Evolutionary conservation across 2,329 filamentous ascomycete species (phyloP), one percentile per base, ranked within the genome.

Genomic region (Calonectria hongkongensis): DNA sequence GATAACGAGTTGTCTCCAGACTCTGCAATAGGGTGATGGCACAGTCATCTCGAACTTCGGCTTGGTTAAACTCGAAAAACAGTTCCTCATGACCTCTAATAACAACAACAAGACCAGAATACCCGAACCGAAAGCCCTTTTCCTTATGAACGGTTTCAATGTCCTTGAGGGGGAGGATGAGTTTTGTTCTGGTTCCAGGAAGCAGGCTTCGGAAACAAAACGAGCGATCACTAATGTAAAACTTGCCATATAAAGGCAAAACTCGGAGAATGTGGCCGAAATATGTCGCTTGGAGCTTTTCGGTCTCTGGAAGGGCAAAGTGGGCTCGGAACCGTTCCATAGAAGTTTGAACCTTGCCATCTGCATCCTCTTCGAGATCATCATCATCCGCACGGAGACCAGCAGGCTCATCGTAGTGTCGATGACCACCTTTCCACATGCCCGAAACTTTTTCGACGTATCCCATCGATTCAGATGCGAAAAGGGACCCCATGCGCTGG

Each of bases 391-490:
- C 86, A 36, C 85, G 86, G 50, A 89, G 84, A 27, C 86, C 88
- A 54, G 85, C 83, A 2, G 88, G 88, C 51, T 91, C 94, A 63
- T 93, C 92, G 79, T 98, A 99, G 83, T 98, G 96, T 79, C 93
- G 95, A 78, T 93, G 93, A 15, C 95, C 95, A 41, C 97, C 97
- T 77, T 95, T 94, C 92, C 97, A 97, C 94, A 98, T 98, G 45
- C 95, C 96, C 0, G 96, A 98, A 0, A 98, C 96, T 83, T 98
- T 98, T 81, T 97, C 96, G 39, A 98, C 93, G 81, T 98, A 98
- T 2, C 95, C 95, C 92, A 98, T 98, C 0, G 96, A 97, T 82
- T 98, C 96, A 0, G 93, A 95, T 8, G 96, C 94, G 56, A 98
- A 86, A 10, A 98, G 86, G 33, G 88, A 94, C 73, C 94, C 95